Conservation (phyloP, 2,329 filamentous ascomycete species). For the Clarireedia homoeocarpa region DNA sequence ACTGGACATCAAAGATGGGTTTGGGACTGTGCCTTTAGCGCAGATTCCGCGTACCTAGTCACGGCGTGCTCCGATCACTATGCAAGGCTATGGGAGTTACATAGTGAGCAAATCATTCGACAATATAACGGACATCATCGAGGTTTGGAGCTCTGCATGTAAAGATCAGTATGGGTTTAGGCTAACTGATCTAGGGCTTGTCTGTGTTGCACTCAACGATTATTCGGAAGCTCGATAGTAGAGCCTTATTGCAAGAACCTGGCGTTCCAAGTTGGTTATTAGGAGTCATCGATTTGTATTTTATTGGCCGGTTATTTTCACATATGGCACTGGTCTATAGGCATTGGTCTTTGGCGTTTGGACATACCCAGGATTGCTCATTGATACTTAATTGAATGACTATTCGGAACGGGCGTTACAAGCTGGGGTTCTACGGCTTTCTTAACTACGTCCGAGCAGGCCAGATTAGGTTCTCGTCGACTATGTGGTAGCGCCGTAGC, state of each 20-base stretch:
- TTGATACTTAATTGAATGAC: background rate
- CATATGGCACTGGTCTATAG: background rate
- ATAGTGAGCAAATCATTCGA: constrained; percentile 60
- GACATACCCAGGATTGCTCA: background rate
- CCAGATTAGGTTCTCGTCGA: background rate
- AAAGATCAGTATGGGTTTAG: background rate
- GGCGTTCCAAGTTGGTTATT: background rate
- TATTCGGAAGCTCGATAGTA: constrained; percentile 32
- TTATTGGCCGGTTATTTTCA: background rate
- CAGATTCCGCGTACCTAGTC: constrained; percentile 65
- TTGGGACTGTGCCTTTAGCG: constrained; percentile 71
- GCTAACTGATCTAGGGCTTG: constrained; percentile 25
- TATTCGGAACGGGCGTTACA: background rate
- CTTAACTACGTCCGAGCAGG: background rate
- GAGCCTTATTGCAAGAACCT: background rate
- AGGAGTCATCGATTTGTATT: constrained; percentile 3
- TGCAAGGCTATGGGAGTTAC: constrained; percentile 64
- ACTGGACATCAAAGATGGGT: constrained; percentile 70
- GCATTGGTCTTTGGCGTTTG: background rate
- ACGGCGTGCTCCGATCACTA: constrained; percentile 70
- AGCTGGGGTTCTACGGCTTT: background rate
- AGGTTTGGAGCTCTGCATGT: constrained; percentile 38
- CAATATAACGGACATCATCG: constrained; percentile 73
- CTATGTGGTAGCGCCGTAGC: too few relatives aligned
- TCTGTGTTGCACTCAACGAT: constrained; percentile 67